These are phyloP conservation scores for Senna siamea DNA, from an alignment of 306 rosid genomes.

Conservation along the genomic window DNA sequence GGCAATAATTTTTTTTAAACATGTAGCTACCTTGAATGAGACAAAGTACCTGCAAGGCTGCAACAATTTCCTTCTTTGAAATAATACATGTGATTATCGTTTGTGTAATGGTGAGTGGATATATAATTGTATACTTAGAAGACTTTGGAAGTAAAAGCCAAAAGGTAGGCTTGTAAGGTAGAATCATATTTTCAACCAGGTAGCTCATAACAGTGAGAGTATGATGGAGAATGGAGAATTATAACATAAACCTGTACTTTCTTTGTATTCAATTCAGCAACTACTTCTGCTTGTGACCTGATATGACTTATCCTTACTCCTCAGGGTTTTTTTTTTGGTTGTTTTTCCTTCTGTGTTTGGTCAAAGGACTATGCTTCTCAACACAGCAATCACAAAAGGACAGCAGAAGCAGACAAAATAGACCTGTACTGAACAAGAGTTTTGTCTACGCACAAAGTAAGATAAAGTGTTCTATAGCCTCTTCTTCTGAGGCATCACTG, in stretches of 20 bases:
- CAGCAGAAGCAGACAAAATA: background rate
- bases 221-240: background rate
- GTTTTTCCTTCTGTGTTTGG: background rate
- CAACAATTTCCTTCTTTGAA: constrained; percentile 13
- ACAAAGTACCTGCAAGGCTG: constrained; percentile 55
- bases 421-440: background rate
- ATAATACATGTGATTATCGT: constrained; percentile 32
- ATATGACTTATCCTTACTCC: background rate
- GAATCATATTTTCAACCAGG: constrained; percentile 17
- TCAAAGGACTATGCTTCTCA: background rate
- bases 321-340: too few species aligned
- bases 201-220: background rate
- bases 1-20: constrained; percentile 48
- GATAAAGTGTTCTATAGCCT: background rate
- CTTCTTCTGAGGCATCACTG: background rate
- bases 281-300: constrained; percentile 9
- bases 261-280: constrained; percentile 17
- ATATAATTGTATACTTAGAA: background rate
- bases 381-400: background rate
- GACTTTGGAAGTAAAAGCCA: constrained; percentile 6
- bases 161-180: constrained; percentile 1
- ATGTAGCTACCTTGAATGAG: constrained; percentile 60
- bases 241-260: background rate
- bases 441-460: background rate
- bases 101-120: constrained; percentile 11